These are phyloP conservation scores for Aspergillus sp. DNA, from an alignment of 2,329 filamentous ascomycete genomes.

Conservation along the genomic window DNA sequence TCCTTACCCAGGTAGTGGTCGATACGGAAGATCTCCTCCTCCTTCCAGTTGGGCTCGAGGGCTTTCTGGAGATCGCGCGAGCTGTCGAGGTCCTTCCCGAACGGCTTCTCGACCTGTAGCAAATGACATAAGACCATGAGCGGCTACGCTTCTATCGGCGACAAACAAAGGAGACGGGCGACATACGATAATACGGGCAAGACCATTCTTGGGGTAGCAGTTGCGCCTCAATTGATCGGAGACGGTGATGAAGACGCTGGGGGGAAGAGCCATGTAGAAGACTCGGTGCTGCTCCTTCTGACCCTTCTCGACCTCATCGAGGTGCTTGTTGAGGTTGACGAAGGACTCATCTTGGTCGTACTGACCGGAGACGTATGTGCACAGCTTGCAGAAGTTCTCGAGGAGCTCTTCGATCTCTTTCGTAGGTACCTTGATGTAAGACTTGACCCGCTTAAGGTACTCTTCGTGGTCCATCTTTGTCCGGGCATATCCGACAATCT, in stretches of 20 bases:
- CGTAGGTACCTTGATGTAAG: conserved; percentile 97
- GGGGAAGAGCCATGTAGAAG: conserved; percentile 98
- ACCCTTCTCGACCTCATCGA: conserved; percentile 75
- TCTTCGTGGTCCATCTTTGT: conserved; percentile 99
- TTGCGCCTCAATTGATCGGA: conserved; percentile 95
- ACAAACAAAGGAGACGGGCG: background rate
- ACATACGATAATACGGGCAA: conserved; percentile 86
- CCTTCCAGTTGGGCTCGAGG: conserved; percentile 93
- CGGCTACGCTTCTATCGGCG: background rate
- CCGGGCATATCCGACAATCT: conserved; percentile 95
- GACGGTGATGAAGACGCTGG: conserved; percentile 95
- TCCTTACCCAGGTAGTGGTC: conserved; percentile 99
- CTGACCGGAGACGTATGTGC: conserved; percentile 92
- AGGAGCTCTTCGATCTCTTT: conserved; percentile 96
- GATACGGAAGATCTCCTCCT: conserved; percentile 98
- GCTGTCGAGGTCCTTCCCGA: conserved; percentile 91
- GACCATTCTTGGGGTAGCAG: conserved; percentile 86
- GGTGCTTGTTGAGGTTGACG: conserved; percentile 71
- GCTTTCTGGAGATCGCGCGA: conserved; percentile 92
- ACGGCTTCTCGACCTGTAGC: conserved; percentile 89
- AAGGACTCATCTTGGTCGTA: conserved; percentile 98
- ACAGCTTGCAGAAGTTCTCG: conserved; percentile 76
- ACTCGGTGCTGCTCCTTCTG: conserved; percentile 79
- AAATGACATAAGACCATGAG: background rate
- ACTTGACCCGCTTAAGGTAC: conserved; percentile 87